Conservation (phyloP, 2,329 filamentous ascomycete genomes). For the Coniochaeta sp. region DNA sequence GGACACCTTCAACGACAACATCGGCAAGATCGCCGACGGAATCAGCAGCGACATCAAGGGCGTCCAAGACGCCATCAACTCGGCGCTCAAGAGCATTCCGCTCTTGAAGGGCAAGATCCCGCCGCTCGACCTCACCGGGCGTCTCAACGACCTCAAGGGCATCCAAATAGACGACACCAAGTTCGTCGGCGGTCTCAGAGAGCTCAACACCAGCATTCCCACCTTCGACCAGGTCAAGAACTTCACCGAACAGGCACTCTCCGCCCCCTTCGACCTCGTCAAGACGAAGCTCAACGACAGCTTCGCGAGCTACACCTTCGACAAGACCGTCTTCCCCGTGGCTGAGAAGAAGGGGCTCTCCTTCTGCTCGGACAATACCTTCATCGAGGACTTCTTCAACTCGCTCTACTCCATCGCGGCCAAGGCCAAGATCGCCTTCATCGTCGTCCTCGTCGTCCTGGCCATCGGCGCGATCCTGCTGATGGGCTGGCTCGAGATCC, state of each 20-base stretch:
- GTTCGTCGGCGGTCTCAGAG: slow-evolving; percentile 61
- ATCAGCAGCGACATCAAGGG: slow-evolving; percentile 46
- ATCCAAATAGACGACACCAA: slow-evolving; percentile 61
- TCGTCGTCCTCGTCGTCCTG: slow-evolving; percentile 64
- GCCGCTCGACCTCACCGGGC: slow-evolving; percentile 59
- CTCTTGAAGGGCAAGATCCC: slow-evolving; percentile 33
- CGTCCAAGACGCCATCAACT: slow-evolving; percentile 43
- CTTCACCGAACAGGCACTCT: slow-evolving; percentile 66
- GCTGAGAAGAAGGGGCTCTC: slow-evolving; percentile 74
- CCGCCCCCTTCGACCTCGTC: slow-evolving; percentile 74
- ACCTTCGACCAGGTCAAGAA: slow-evolving; percentile 80
- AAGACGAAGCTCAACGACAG: slow-evolving; percentile 64
- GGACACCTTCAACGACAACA: slow-evolving; percentile 44
- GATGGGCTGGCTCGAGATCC: slow-evolving; percentile 76
- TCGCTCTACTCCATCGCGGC: slow-evolving; percentile 59
- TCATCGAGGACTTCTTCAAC: slow-evolving; percentile 78
- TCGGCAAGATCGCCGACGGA: slow-evolving; percentile 41
- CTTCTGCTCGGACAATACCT: slow-evolving; percentile 83
- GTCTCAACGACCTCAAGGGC: slow-evolving; percentile 59
- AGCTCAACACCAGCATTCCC: slow-evolving; percentile 73
- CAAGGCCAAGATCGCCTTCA: slow-evolving; percentile 65
- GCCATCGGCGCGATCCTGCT: slow-evolving; percentile 69
- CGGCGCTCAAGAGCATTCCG: slow-evolving; percentile 45
- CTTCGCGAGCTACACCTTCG: slow-evolving; percentile 69
- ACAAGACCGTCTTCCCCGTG: slow-evolving; percentile 71